Evolutionary conservation across 2,329 filamentous ascomycete species (phyloP), one percentile per base, ranked within the genome.

Genomic region (Metarhizium rileyi): DNA sequence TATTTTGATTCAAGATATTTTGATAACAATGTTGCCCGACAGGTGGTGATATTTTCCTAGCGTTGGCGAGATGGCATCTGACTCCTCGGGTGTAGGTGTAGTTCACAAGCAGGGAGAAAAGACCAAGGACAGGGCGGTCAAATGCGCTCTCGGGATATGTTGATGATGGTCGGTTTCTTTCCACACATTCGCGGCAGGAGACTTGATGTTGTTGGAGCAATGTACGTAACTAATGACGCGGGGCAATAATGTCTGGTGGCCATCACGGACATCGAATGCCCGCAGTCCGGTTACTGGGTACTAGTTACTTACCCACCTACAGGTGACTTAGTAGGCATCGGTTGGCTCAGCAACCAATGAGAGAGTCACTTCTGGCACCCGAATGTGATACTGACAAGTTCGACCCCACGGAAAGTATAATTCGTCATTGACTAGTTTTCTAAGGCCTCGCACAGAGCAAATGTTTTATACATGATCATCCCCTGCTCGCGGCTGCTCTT

Each of bases 321-420:
- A n/a, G n/a, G n/a, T n/a, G n/a, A n/a, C n/a, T n/a, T n/a, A n/a
- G n/a, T n/a, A n/a, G n/a, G n/a, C n/a, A n/a, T 7, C 41, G 22
- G 47, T 49, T 49, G 47, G 30, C 59, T 53, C 52, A 64, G 61
- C 58, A 64, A 63, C 59, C 51, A 49, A 41, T n/a, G 40, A 43
- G 48, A 16, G 5, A 33, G 30, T 16, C 30, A n/a, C 8, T 16
- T 16, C 30, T 12, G 30, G 3, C n/a, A n/a, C 9, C 16, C 30
- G 16, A 28, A 9, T 28, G 8, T 12, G 27, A 5, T 8, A 2
- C 27, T 7, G 27, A 28, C 27, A 28, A 28, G 8, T 28, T 12
- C 8, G 8, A 10, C 12, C 16, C 10, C 30, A 33, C 10, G 30
- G 10, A 33, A 16, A 33, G 5, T 5, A 28, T 28, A 10, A 28